phyloP scores from a whole-genome alignment of 495 filamentous ascomycete species.

The Podospora bellae-mahoneyi region DNA sequence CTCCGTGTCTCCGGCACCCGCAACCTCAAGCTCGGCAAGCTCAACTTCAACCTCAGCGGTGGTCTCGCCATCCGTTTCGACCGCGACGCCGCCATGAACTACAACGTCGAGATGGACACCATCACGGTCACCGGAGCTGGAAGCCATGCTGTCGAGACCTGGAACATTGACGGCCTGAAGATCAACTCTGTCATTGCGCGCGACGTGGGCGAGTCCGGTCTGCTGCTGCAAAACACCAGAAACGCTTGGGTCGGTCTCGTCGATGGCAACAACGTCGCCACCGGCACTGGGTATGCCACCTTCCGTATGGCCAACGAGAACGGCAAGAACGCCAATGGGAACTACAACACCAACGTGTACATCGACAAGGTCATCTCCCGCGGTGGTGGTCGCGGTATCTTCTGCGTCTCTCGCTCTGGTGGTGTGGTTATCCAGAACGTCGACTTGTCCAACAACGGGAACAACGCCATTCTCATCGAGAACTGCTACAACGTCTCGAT shows the following conservation, averaged over 20 bases:
- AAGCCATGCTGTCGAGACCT: conserved; percentile 46
- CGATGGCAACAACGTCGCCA: conserved; percentile 44
- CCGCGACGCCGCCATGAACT: conserved; percentile 40
- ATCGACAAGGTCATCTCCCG: conserved; percentile 45
- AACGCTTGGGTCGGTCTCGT: conserved; percentile 44
- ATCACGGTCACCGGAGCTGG: conserved; percentile 43
- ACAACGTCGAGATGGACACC: conserved; percentile 43
- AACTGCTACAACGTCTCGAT: conserved; percentile 48
- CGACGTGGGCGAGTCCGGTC: conserved; percentile 45
- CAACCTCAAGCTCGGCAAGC: conserved; percentile 39
- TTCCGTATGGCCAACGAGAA: conserved; percentile 47
- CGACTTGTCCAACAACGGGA: conserved; percentile 44
- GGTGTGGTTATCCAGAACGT: conserved; percentile 37
- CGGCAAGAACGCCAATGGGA: conserved; percentile 36
- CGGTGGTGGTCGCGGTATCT: conserved; percentile 46
- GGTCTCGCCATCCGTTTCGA: conserved; percentile 49
- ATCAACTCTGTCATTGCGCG: conserved; percentile 42
- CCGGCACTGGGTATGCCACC: conserved; percentile 46
- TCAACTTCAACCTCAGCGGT: conserved; percentile 45
- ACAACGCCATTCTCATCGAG: conserved; percentile 49
- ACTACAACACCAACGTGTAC: conserved; percentile 43
- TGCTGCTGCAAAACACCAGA: conserved; percentile 42
- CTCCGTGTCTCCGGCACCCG: conserved; percentile 43
- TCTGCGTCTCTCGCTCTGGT: conserved; percentile 47
- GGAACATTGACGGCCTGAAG: conserved; percentile 45